Conservation (phyloP, 768 basidiomycete genomes). For the Rhizopogon sp. region DNA sequence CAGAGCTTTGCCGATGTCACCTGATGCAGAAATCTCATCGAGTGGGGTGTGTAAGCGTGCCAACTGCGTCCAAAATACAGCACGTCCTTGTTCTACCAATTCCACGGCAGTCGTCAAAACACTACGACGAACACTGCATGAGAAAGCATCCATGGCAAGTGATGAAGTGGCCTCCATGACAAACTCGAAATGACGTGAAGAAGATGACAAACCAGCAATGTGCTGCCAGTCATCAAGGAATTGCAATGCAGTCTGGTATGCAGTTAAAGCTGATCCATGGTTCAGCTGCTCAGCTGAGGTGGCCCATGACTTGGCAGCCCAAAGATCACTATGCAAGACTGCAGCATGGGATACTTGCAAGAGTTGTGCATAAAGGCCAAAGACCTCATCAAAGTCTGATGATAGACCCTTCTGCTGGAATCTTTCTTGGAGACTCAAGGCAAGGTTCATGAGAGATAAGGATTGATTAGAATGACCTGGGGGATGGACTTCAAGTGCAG, state of each 20-base stretch:
- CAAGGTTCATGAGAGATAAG: conserved; percentile 10
- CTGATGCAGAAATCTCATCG: conserved; percentile 12
- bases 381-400: neutral
- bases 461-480: neutral
- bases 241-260: neutral
- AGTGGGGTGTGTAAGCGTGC: conserved; percentile 20
- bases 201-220: neutral
- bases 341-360: neutral
- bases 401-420: conserved; percentile 5
- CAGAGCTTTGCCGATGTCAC: conserved; percentile 10
- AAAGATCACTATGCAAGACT: neutral
- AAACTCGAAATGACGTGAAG: neutral
- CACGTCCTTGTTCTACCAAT: conserved; percentile 28
- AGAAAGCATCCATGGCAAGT: conserved; percentile 17
- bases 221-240: neutral
- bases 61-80: conserved; percentile 25
- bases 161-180: neutral
- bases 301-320: neutral
- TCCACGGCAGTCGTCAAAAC: conserved; percentile 23
- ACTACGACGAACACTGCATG: conserved; percentile 17
- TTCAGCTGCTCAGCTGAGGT: neutral
- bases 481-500: neutral
- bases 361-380: neutral
- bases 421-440: conserved; percentile 3
- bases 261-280: neutral